Percentiles rank a stretch among this genome's conserved stretches.
Conservation (phyloP, 495 filamentous ascomycete genomes). For the Xylaria acuta region DNA sequence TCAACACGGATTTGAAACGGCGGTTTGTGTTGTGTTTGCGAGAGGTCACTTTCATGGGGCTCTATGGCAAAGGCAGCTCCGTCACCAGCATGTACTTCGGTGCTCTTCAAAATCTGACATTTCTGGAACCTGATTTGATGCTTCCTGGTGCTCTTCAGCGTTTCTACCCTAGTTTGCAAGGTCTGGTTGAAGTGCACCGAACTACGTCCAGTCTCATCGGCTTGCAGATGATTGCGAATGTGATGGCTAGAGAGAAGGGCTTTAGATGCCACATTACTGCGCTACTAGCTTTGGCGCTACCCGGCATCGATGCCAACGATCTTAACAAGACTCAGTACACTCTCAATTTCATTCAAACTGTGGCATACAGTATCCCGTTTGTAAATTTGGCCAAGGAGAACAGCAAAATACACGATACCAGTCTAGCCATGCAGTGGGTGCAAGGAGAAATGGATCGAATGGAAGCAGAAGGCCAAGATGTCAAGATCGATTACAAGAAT, state of each 20-base stretch:
- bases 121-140: constrained; percentile 89
- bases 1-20: constrained; percentile 80
- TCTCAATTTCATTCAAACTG: constrained; percentile 90
- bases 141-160: constrained; percentile 92
- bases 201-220: constrained; percentile 93
- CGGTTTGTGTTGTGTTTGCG: constrained; percentile 90
- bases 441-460: constrained; percentile 90
- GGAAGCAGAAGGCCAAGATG: constrained; percentile 82
- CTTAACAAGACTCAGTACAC: constrained; percentile 95
- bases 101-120: constrained; percentile 85
- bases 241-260: constrained; percentile 89
- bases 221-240: constrained; percentile 84
- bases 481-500: constrained; percentile 83
- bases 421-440: constrained; percentile 91
- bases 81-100: constrained; percentile 91
- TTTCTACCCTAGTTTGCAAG: constrained; percentile 96
- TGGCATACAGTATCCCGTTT: constrained; percentile 94
- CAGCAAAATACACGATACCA: constrained; percentile 73
- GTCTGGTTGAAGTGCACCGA: constrained; percentile 94
- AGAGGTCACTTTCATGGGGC: constrained; percentile 97
- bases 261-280: constrained; percentile 96
- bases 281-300: constrained; percentile 85
- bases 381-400: constrained; percentile 75
- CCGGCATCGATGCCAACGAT: constrained; percentile 97
- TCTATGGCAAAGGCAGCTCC: constrained; percentile 91